Evolutionary conservation across 331 rosid genomes (phyloP), one percentile per base, ranked within the genome.

Genomic region (Ulmus americana): DNA sequence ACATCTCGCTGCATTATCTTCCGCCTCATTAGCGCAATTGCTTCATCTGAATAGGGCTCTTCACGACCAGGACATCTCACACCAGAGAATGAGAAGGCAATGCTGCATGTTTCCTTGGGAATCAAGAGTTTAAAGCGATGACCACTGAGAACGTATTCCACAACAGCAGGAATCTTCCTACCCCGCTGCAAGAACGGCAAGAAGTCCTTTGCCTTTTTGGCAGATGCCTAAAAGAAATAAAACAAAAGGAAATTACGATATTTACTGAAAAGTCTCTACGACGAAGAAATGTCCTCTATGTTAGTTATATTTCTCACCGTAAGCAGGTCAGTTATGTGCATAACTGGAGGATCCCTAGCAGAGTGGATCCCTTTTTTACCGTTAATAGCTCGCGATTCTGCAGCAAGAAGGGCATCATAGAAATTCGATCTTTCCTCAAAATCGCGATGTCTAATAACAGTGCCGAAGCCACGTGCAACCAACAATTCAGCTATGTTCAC

Each of bases 91-190:
- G 97, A 62, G 48, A 90, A 85, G 15, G 97, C 95, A 76, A 90
- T 87, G 81, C 94, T 90, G 77, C 97, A 90, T 10, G 97, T 90
- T 79, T 90, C 94, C 83, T 90, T 90, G 39, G 97, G 97, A 77
- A 90, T 85, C 77, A 90, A 85, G 76, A 90, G 69, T 75, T 90
- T 90, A 66, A 81, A 90, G 40, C 97, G 97, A 69, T 90, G 97
- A 14, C 97, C 97, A 52, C 97, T 90, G 70, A 90, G 86, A 77
- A 90, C 95, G 79, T 90, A 90, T 75, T 90, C 97, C 79, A 90
- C 97, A 64, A 87, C 75, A 10, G 97, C 97, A 54, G 97, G 94
- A 63, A 80, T 80, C 79, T 72, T 90, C 77, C 94, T 83, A 75
- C 94, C 84, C 58, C 95, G 80, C 52, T 87, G 95, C 61, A 90